Evolutionary conservation across 2,329 filamentous ascomycete species (phyloP), one percentile per base, ranked within the genome.

Genomic region (Kalmusia sp.): DNA sequence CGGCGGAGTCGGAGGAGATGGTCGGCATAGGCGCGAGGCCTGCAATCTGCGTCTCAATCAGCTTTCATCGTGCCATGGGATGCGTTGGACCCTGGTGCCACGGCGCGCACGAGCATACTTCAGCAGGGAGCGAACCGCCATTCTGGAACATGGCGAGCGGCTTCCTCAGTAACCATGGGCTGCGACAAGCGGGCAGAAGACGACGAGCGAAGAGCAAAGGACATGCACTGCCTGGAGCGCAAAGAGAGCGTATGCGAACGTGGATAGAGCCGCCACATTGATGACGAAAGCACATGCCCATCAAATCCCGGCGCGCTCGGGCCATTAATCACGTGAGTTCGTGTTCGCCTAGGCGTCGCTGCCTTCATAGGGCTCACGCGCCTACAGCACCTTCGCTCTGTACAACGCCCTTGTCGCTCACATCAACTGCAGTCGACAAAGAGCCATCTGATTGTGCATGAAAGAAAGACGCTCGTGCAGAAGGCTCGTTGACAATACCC

Each of bases 61-160:
- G 61, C 58, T 45, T 52, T 52, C 41, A 39, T 54, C 27, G 45
- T 27, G 43, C 40, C 28, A 19, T 35, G 38, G 33, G 43, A 34
- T 46, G 47, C 48, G 12, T 12, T 31, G 40, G 54, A 38, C 46
- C 54, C 57, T 53, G 54, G 41, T 41, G 44, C 40, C 43, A 30
- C 34, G 21, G 34, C 25, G 30, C 52, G 40, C 53, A 56, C 49
- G 43, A 55, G 46, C 66, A 54, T 65, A 72, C 69, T 61, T 72
- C 70, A 64, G 64, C 59, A 38, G 58, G 51, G 35, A 62, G 57
- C 35, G 59, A 51, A 57, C 68, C 67, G 60, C 60, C 57, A 59
- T 68, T 71, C 30, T 62, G 68, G 69, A 68, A 72, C 69, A 70
- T 71, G 64, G 61, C 59, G 51, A 22, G 17, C 34, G 31, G 37